A percentile compares a stretch with the other conserved stretches of the same genome.
phyloP scores from a whole-genome alignment of 192 early-diverging fungal genomes.

The Coemansia sp. region DNA sequence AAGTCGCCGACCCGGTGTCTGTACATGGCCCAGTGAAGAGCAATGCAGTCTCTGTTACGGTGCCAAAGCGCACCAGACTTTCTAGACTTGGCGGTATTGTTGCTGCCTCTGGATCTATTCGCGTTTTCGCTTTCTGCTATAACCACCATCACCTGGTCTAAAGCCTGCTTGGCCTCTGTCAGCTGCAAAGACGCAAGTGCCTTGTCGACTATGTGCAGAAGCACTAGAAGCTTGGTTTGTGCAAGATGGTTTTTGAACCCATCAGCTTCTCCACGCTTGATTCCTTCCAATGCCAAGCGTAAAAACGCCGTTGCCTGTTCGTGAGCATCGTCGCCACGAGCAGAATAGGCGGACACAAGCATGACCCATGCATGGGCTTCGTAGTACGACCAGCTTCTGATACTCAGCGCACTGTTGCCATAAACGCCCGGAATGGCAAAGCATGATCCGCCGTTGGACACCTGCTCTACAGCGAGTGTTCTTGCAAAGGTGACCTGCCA shows the following conservation, averaged over 20 bases:
- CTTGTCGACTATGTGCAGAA: slow-evolving; percentile 26
- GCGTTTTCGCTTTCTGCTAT: slow-evolving; percentile 4
- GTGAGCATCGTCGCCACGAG: slow-evolving; percentile 15
- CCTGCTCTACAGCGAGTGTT: slow-evolving; percentile 7
- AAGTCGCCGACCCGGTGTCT: slow-evolving; percentile 39
- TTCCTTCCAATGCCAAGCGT: slow-evolving; percentile 34
- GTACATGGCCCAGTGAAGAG: slow-evolving; percentile 50
- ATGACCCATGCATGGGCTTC: slow-evolving; percentile 51
- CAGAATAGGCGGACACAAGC: slow-evolving; percentile 31
- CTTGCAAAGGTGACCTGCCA: slow-evolving; percentile 40
- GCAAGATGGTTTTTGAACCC: slow-evolving; percentile 15
- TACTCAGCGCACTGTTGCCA: neutral
- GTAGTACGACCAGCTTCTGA: slow-evolving; percentile 39
- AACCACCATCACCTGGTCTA: slow-evolving; percentile 23
- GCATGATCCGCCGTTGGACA: slow-evolving; percentile 22
- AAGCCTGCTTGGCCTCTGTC: slow-evolving; percentile 26
- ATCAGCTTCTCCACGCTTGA: slow-evolving; percentile 36
- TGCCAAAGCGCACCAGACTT: slow-evolving; percentile 18
- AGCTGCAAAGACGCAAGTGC: slow-evolving; percentile 22
- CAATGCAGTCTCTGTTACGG: slow-evolving; percentile 25
- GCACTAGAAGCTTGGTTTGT: slow-evolving; percentile 28
- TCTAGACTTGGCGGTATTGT: neutral
- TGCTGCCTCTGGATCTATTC: neutral
- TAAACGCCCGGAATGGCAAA: slow-evolving; percentile 9
- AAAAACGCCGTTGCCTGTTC: slow-evolving; percentile 38